These are phyloP conservation scores for Arthrobotrys iridis DNA, from an alignment of 2,329 filamentous ascomycete species.

Conservation along the genomic window DNA sequence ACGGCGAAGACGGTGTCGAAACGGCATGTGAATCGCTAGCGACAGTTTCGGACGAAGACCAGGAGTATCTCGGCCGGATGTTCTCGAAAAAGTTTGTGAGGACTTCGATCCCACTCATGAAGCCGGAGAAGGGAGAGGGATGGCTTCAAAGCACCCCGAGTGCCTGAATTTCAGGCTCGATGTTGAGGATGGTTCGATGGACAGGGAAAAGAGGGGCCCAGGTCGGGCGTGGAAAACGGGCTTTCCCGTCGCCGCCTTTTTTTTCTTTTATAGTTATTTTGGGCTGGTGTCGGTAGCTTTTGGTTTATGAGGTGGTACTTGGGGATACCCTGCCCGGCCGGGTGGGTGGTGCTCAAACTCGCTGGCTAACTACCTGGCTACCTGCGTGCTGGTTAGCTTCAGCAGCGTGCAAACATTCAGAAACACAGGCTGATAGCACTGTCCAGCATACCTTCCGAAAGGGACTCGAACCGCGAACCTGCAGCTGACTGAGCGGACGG, in stretches of 20 bases:
- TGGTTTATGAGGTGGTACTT: background rate
- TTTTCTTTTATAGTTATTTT: too few species aligned
- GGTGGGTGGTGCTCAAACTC: slow-evolving; percentile 3
- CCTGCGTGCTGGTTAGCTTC: slow-evolving; percentile 14
- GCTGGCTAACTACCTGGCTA: slow-evolving; percentile 12
- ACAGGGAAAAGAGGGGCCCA: background rate
- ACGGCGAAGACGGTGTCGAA: slow-evolving; percentile 15
- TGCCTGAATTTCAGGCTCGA: slow-evolving; percentile 8
- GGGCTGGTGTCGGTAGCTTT: slow-evolving; percentile 1
- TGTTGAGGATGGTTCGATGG: background rate
- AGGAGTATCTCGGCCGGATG: slow-evolving; percentile 52
- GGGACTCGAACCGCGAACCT: background rate
- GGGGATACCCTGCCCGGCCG: slow-evolving; percentile 8
- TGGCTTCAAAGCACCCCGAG: slow-evolving; percentile 18
- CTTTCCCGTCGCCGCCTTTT: slow-evolving; percentile 45
- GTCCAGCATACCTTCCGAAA: background rate
- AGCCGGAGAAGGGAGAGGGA: slow-evolving; percentile 35
- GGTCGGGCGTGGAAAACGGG: slow-evolving; percentile 38
- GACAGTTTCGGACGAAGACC: slow-evolving; percentile 49
- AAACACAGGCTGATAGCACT: background rate
- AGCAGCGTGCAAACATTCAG: background rate
- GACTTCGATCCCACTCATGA: slow-evolving; percentile 54
- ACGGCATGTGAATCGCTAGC: slow-evolving; percentile 35
- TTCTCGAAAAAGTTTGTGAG: slow-evolving; percentile 54
- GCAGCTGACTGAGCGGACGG: too few species aligned